phyloP scores from a whole-genome alignment of 495 filamentous ascomycete genomes.

The Penicillium arizonense region DNA sequence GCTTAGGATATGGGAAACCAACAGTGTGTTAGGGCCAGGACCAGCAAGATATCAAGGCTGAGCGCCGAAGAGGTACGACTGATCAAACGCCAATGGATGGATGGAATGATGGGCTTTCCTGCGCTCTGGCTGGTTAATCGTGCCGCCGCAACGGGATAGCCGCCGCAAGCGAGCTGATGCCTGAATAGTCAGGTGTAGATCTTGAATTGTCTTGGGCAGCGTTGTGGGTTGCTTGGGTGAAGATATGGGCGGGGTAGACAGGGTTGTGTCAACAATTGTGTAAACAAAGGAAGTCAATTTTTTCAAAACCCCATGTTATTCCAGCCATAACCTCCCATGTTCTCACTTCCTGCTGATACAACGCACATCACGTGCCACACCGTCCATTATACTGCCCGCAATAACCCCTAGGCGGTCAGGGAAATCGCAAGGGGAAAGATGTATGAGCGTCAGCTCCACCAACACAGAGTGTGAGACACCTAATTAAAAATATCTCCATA shows the following conservation, averaged over 20 bases:
- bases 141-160: constrained; percentile 48
- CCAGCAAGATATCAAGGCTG: constrained; percentile 8
- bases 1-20: constrained; percentile 9
- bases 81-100: constrained; percentile 26
- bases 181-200: constrained; percentile 20
- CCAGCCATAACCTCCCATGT: background rate
- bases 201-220: background rate
- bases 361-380: constrained; percentile 8
- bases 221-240: too few species aligned
- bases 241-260: too few species aligned
- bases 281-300: background rate
- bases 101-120: constrained; percentile 38
- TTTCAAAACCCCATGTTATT: background rate
- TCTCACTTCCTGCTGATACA: background rate
- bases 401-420: constrained; percentile 8
- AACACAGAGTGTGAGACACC: constrained; percentile 18
- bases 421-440: background rate
- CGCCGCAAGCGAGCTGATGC: constrained; percentile 42
- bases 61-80: constrained; percentile 13
- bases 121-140: constrained; percentile 43
- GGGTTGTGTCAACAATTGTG: too few species aligned
- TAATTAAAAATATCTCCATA: constrained; percentile 25
- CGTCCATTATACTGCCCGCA: constrained; percentile 5
- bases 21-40: constrained; percentile 4
- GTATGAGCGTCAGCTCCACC: constrained; percentile 9